Conservation (phyloP, 352 stramenopile species). For the Phytopythium sindhum region DNA sequence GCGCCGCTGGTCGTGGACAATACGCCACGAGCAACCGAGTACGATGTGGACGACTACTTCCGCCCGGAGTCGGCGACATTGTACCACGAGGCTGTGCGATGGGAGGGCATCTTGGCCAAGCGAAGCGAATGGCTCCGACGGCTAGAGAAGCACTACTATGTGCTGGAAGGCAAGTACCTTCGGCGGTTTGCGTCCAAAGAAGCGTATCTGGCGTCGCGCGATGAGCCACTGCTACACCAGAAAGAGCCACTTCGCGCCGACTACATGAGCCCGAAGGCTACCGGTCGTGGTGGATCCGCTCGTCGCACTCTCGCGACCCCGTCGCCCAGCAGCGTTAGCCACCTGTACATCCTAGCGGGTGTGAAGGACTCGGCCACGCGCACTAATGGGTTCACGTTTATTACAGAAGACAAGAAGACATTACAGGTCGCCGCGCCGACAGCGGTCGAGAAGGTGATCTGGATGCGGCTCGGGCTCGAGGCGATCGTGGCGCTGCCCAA, state of each 20-base stretch:
- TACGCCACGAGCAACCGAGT: conserved; percentile 15
- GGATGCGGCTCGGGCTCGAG: conserved; percentile 82
- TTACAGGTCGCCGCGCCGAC: conserved; percentile 73
- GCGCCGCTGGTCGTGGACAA: conserved; percentile 9
- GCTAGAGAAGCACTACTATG: conserved; percentile 85
- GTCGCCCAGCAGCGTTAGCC: conserved; percentile 49
- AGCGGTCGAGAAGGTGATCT: conserved; percentile 84
- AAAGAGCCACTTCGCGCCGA: conserved; percentile 36
- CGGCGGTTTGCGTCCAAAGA: conserved; percentile 82
- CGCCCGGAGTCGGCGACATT: conserved; percentile 58
- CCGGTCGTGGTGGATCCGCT: conserved; percentile 14
- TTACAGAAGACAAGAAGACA: conserved; percentile 85
- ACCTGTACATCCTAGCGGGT: conserved; percentile 76
- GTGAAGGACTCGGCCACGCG: conserved; percentile 83
- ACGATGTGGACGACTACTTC: conserved; percentile 33
- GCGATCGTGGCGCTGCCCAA: conserved; percentile 83
- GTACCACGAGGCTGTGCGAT: conserved; percentile 82
- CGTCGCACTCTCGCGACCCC: conserved; percentile 41
- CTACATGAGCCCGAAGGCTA: conserved; percentile 28
- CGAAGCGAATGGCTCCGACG: conserved; percentile 81
- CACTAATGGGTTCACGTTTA: conserved; percentile 85
- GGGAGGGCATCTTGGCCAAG: conserved; percentile 78
- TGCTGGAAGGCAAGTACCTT: conserved; percentile 83
- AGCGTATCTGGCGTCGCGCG: conserved; percentile 71
- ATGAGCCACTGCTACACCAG: conserved; percentile 66